Evolutionary conservation across 768 basidiomycete species (phyloP).

Genomic region (Zangia roseola): DNA sequence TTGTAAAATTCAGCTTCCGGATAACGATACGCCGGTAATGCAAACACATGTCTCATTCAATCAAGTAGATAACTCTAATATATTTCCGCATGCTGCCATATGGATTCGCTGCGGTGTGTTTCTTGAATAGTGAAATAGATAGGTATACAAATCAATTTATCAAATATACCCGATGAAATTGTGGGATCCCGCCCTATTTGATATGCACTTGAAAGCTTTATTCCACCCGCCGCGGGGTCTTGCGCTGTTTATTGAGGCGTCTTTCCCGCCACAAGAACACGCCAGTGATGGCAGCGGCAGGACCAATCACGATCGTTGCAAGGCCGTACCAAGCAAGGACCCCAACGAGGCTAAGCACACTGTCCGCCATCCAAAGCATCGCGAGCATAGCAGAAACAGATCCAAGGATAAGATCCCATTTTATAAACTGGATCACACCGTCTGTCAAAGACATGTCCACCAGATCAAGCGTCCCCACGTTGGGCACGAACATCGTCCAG

Average conservation of each 20-base stretch:
- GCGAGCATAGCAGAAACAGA: constrained; percentile 41
- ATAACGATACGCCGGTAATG: too few species aligned
- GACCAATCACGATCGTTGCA: constrained; percentile 45
- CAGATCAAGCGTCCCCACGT: background rate
- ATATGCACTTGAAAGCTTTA: background rate
- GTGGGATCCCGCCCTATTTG: too few species aligned
- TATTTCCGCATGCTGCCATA: too few species aligned
- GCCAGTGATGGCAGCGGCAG: constrained; percentile 50
- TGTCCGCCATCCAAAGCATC: constrained; percentile 48
- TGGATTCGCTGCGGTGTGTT: too few species aligned
- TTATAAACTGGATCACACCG: constrained; percentile 40
- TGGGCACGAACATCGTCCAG: constrained; percentile 14
- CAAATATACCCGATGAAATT: too few species aligned
- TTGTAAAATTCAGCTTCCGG: too few species aligned
- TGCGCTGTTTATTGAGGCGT: constrained; percentile 19
- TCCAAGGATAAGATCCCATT: constrained; percentile 50
- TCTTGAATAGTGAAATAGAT: too few species aligned
- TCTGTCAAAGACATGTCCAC: constrained; percentile 4
- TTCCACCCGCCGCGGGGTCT: constrained; percentile 1
- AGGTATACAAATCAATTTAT: too few species aligned
- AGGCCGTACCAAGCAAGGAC: constrained; percentile 44
- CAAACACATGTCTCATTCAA: too few species aligned
- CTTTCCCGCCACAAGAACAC: constrained; percentile 51
- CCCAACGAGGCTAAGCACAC: constrained; percentile 27
- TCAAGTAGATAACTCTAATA: too few species aligned